Base-by-base conservation (phyloP, 2,329 filamentous ascomycete species). In the Phialophora macrospora region DNA sequence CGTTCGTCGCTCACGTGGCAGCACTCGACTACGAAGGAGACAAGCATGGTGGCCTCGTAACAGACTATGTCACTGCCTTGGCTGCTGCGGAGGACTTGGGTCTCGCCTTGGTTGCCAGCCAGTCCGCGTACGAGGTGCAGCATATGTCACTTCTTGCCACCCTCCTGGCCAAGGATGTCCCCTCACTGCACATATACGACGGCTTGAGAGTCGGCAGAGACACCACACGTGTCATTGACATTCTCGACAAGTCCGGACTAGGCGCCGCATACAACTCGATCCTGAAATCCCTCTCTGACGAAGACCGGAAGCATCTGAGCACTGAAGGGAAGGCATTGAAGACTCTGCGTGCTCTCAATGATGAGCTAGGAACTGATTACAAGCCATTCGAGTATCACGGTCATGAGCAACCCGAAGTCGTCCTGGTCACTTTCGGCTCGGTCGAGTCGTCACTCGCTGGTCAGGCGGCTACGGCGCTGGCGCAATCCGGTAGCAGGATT, bases 111-210 rank as follows among this genome's bases (percentile, higher is more conserved):
- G 87, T 99, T 55, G 87, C 91, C 70, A 97, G 92, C 77, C 87
- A 88, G 60, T 97, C 93, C 32, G 88, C 91, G 32, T 93, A 96
- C 72, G 95, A 99, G 81, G 85, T 90, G 56, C 95, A 99, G 83
- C 95, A 99, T 80, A 97, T 97, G 90, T 87, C 93, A 7, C 81
- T 97, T n/a, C 89, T 96, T 73, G 87, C 93, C 0, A 97, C 92
- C 3, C 80, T 96, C 26, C 82, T 96, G 67, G 90, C 93, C 22
- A 88, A 86, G 54, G 81, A 95, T 14, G 77, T 94, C 30, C 93
- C 93, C n/a, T 91, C 90, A 0, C 84, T 97, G 30, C 93, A 97
- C 77, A 87, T 93, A 71, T 96, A 95, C 75, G 93, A 97, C 75
- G 93, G 93, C 66, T 87, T 97, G 63, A 89, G 87, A 65, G 88